These are phyloP conservation scores for Elaeagnus macrophylla DNA, from an alignment of 306 rosid species.

Conservation along the genomic window DNA sequence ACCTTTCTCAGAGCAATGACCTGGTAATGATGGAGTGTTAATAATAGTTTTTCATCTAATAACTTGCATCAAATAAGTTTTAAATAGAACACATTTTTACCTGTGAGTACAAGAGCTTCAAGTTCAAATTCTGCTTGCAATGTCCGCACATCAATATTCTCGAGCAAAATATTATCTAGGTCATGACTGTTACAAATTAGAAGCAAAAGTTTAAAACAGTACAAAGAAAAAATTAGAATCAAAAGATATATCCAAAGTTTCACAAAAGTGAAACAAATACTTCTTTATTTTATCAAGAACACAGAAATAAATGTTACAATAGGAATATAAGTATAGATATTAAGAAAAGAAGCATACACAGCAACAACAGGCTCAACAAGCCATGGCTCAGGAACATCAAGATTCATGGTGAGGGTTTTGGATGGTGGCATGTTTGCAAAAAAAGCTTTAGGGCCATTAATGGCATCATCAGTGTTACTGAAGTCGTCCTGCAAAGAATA, in stretches of 20 bases:
- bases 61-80: not conserved
- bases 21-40: constrained; percentile 22
- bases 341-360: constrained; percentile 47
- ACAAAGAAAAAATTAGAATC: constrained; percentile 4
- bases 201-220: constrained; percentile 1
- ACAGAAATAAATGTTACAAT: constrained; percentile 10
- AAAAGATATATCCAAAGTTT: not conserved
- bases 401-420: constrained; percentile 95
- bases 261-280: not conserved
- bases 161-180: constrained; percentile 95
- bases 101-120: constrained; percentile 96
- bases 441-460: constrained; percentile 95
- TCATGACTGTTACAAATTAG: constrained; percentile 67
- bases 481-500: constrained; percentile 80
- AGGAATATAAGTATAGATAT: not conserved
- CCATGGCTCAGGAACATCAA: constrained; percentile 99
- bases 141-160: constrained; percentile 85
- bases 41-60: constrained; percentile 11
- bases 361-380: constrained; percentile 92
- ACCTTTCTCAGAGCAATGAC: constrained; percentile 96
- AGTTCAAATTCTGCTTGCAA: constrained; percentile 93
- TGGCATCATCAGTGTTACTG: constrained; percentile 51
- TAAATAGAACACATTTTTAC: constrained; percentile 29
- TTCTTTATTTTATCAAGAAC: not conserved
- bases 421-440: constrained; percentile 96